Percentiles rank a stretch among this genome's conserved stretches.
phyloP scores from a whole-genome alignment of 805 yeast species.

The Myxozyma geophila region DNA sequence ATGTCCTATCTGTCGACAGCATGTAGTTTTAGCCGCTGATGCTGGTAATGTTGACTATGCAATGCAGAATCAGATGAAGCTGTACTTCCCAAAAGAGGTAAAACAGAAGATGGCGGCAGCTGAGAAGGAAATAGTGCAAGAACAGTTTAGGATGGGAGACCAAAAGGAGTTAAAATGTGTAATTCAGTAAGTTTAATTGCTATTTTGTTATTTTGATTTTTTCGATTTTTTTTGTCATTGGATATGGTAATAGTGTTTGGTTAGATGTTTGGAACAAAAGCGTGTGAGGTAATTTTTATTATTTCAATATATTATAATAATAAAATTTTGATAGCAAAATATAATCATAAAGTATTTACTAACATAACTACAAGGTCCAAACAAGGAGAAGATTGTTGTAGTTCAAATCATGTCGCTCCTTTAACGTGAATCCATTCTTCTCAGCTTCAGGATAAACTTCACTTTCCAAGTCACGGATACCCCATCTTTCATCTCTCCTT shows the following conservation, averaged over 20 bases:
- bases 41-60: slow-evolving; percentile 62
- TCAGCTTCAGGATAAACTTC: slow-evolving; percentile 32
- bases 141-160: slow-evolving; percentile 16
- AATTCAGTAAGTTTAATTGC: slow-evolving; percentile 1
- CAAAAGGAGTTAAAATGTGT: slow-evolving; percentile 13
- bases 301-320: not conserved
- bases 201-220: not conserved
- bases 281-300: not conserved
- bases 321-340: not conserved
- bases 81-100: slow-evolving; percentile 68
- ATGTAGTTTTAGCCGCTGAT: slow-evolving; percentile 62
- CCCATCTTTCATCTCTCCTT: slow-evolving; percentile 32
- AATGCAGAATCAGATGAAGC: slow-evolving; percentile 57
- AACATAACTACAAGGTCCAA: slow-evolving; percentile 17
- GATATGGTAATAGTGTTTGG: not conserved
- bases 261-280: not conserved
- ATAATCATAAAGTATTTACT: not conserved
- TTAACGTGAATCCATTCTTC: slow-evolving; percentile 27
- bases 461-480: slow-evolving; percentile 32
- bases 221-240: not conserved
- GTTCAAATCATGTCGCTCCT: slow-evolving; percentile 13
- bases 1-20: slow-evolving; percentile 68
- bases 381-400: slow-evolving; percentile 29
- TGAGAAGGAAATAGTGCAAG: slow-evolving; percentile 42
- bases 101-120: slow-evolving; percentile 64